Evolutionary conservation across 2,329 filamentous ascomycete genomes (phyloP).

Genomic region (Sordariomycetes sp.): DNA sequence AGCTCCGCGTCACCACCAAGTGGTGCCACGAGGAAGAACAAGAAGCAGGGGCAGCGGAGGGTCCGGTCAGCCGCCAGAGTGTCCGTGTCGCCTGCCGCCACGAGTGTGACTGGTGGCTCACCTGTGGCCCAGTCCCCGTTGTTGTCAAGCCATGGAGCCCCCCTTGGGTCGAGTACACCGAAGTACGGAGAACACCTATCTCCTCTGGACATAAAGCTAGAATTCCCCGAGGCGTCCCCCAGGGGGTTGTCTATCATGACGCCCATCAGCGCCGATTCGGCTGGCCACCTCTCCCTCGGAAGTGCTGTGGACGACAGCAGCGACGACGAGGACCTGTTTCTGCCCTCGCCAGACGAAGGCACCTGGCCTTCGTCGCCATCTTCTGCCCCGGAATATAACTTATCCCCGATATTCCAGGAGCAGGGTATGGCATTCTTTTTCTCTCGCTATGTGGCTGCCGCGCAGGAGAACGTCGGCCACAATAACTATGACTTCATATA

Average conservation of each 20-base stretch:
- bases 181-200: not conserved
- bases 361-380: conserved; percentile 18
- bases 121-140: not conserved
- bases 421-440: conserved; percentile 38
- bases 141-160: not conserved
- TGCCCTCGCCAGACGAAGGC: conserved; percentile 20
- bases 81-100: not conserved
- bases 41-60: not conserved
- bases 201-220: not conserved
- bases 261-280: not conserved
- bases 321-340: conserved; percentile 15
- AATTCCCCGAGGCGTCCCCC: not conserved
- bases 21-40: not conserved
- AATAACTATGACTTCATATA: conserved; percentile 43
- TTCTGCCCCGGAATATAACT: conserved; percentile 18
- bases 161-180: not conserved
- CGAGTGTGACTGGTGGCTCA: not conserved
- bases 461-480: conserved; percentile 30
- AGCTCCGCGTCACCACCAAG: conserved; percentile 1
- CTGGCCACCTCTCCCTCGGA: not conserved
- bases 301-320: conserved; percentile 1
- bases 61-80: not conserved
- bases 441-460: conserved; percentile 30
- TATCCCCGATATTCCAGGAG: conserved; percentile 26
- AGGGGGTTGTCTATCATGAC: conserved; percentile 1